phyloP scores from a whole-genome alignment of 176 grass and related monocot species.

The Saccharum spontaneum region DNA sequence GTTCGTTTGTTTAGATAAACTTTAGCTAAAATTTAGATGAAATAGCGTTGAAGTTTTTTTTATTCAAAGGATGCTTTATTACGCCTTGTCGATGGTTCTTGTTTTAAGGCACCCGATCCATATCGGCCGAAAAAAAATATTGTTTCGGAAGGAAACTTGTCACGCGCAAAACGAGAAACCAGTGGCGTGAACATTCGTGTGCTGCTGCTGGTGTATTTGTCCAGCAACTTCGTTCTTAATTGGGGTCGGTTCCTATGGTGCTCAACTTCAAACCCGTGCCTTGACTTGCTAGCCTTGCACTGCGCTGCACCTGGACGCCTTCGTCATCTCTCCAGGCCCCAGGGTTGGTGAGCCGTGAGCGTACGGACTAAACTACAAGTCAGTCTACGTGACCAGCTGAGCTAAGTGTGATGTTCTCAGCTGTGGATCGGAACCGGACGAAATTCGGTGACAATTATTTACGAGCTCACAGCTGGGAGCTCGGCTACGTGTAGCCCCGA shows the following conservation, averaged over 20 bases:
- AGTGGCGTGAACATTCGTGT: background rate
- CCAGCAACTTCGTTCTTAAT: background rate
- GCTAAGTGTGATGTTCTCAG: background rate
- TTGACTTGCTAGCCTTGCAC: constrained; percentile 28
- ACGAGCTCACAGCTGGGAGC: background rate
- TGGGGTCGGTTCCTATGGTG: background rate
- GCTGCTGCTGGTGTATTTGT: background rate
- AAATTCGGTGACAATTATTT: background rate
- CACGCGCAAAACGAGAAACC: too few species aligned
- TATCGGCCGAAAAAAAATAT: too few species aligned
- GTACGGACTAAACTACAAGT: background rate
- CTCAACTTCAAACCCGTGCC: constrained; percentile 9
- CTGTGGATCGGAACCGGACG: constrained; percentile 1
- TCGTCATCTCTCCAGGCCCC: background rate
- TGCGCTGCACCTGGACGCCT: background rate
- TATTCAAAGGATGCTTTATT: too few species aligned
- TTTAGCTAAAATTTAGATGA: too few species aligned
- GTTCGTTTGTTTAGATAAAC: too few species aligned
- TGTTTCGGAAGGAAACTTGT: too few species aligned
- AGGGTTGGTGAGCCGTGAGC: constrained; percentile 15
- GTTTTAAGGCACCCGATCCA: too few species aligned
- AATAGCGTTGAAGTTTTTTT: too few species aligned
- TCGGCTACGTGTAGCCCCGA: constrained; percentile 20
- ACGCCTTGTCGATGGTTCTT: too few species aligned
- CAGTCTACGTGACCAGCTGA: background rate